Base-by-base conservation (phyloP, 176 grass and related monocot species). In the Oryza coarctata region DNA sequence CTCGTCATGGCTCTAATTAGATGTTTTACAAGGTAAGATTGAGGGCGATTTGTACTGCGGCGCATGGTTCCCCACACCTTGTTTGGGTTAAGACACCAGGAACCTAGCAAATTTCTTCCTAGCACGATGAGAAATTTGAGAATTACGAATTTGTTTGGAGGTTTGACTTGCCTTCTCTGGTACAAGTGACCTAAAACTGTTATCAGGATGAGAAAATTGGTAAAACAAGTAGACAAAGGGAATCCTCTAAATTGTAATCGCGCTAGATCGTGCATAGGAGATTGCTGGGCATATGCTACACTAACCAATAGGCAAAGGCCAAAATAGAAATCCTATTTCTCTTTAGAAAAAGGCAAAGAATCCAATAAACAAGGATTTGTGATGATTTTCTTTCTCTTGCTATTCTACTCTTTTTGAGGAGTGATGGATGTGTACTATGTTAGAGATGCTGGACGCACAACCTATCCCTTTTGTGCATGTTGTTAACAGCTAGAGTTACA, bases 91-190 rank as follows among this genome's bases (percentile, higher is more conserved):
- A 13, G 35, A 11, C n/a, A 6, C 13, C 9, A 29, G 39, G 22
- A 49, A 1, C 30, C 68, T 40, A 32, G 12, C 28, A 43, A 60
- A 60, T 17, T 80, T 36, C 30, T 68, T 69, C 17, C 76, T 10
- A 14, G 12, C 63, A 85, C 72, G 33, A 28, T 28, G 13, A 57
- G 2, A 38, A 81, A 44, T 9, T 52, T 32, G 69, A 69, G 22
- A 71, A 31, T n/a, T 17, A 65, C 55, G 4, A 35, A 25, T 50
- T 33, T n/a, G 50, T 57, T 43, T 74, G 13, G 40, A 64, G 28
- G 30, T 75, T 66, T 36, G 44, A 45, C 33, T n/a, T 73, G 70
- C 35, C 23, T 80, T 17, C 43, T 38, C 60, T 86, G 68, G n/a
- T 80, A 30, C 23, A 23, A 13, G 0, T 25, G 57, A 5, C 39